These are phyloP conservation scores for Globisporangium camurandrum DNA, from an alignment of 352 stramenopile genomes.

Conservation along the genomic window DNA sequence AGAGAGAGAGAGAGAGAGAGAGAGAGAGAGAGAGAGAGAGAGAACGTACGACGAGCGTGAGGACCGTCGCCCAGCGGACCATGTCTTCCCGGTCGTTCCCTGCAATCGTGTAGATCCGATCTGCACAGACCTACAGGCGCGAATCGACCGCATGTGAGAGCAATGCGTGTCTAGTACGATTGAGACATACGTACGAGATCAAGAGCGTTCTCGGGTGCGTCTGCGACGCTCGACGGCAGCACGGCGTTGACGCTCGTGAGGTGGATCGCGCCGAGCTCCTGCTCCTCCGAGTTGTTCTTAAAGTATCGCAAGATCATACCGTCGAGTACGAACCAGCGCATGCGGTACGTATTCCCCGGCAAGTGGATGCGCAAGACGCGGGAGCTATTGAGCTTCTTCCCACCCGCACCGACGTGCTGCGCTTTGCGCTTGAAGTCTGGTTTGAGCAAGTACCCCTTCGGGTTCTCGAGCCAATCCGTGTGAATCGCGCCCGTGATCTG, in stretches of 20 bases:
- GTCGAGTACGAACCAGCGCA: slow-evolving; percentile 84
- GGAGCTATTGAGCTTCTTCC: slow-evolving; percentile 84
- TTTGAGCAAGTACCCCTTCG: slow-evolving; percentile 83
- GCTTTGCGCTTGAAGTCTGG: slow-evolving; percentile 85
- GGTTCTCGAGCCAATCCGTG: slow-evolving; percentile 87
- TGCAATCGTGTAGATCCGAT: slow-evolving; percentile 85
- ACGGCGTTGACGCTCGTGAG: slow-evolving; percentile 82
- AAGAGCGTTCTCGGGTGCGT: slow-evolving; percentile 76
- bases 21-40: background rate
- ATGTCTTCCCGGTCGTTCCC: slow-evolving; percentile 84
- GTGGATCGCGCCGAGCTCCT: slow-evolving; percentile 85
- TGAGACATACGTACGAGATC: slow-evolving; percentile 71
- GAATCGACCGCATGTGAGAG: background rate
- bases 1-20: no score
- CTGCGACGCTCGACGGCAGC: slow-evolving; percentile 81
- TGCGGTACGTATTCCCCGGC: slow-evolving; percentile 71
- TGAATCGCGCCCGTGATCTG: slow-evolving; percentile 85
- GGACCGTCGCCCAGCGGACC: slow-evolving; percentile 83
- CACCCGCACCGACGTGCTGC: slow-evolving; percentile 76
- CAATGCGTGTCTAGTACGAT: no score
- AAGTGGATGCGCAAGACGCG: slow-evolving; percentile 68
- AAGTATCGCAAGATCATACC: slow-evolving; percentile 87
- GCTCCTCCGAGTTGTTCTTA: slow-evolving; percentile 80
- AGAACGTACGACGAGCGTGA: slow-evolving; percentile 68
- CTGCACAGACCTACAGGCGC: slow-evolving; percentile 57